Conservation (phyloP, 805 yeast species). For the Saturnispora besseyi region DNA sequence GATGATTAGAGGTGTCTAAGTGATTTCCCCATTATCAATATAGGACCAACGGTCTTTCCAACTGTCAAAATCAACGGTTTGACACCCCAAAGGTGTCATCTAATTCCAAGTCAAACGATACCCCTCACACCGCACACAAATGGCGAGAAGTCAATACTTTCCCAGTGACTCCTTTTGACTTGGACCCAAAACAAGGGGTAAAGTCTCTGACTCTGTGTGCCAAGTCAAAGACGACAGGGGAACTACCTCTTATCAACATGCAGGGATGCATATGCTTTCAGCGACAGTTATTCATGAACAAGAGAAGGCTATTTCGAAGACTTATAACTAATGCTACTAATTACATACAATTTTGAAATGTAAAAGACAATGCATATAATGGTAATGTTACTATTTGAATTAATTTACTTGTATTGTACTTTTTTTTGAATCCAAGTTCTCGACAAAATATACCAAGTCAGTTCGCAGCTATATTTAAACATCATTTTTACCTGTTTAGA, state of each 20-base stretch:
- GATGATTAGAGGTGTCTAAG: background rate
- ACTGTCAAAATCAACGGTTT: slow-evolving; percentile 3
- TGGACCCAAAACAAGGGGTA: background rate
- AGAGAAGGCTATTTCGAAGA: no score
- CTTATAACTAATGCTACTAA: no score
- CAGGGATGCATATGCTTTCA: background rate
- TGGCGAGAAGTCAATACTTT: background rate
- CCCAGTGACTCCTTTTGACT: background rate
- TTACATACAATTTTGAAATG: no score
- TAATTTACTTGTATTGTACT: no score
- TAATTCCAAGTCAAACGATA: background rate
- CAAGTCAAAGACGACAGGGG: background rate
- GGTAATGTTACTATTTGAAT: no score
- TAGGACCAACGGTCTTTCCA: background rate
- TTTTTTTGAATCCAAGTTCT: no score
- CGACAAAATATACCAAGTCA: no score
- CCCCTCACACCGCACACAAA: slow-evolving; percentile 1
- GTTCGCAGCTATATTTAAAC: no score
- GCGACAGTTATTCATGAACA: no score
- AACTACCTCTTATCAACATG: background rate
- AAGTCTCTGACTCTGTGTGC: background rate
- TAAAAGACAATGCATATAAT: no score
- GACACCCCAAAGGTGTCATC: background rate
- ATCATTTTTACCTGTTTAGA: no score
- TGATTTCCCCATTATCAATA: background rate